Conservation (phyloP, 2,329 filamentous ascomycete genomes). For the Septoria petroselini region DNA sequence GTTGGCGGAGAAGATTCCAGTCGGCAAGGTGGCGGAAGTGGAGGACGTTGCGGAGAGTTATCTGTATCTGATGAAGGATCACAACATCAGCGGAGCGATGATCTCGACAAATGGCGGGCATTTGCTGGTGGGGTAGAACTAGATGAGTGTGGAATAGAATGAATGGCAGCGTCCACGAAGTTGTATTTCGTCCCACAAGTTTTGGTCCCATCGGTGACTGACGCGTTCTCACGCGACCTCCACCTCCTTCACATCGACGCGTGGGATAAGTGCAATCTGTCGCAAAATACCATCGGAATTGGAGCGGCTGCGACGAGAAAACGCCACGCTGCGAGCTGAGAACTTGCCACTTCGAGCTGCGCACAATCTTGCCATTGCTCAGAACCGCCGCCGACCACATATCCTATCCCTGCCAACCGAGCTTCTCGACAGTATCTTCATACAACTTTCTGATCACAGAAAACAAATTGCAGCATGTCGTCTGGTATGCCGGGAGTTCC, state of each 20-base stretch:
- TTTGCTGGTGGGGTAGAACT: conserved; percentile 28
- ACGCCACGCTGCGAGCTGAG: not conserved
- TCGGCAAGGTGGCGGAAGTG: conserved; percentile 39
- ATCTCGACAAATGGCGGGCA: conserved; percentile 39
- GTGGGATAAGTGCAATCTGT: not conserved
- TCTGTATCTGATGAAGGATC: conserved; percentile 49
- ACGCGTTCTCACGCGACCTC: not conserved
- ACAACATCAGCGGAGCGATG: conserved; percentile 46
- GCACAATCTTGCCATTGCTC: not conserved
- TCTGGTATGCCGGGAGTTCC: conserved; percentile 11
- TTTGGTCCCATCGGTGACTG: not conserved
- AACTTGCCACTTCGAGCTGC: not conserved
- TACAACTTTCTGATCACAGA: not conserved
- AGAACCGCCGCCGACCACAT: not conserved
- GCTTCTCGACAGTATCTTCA: not conserved
- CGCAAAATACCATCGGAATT: not conserved
- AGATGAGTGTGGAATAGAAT: not conserved
- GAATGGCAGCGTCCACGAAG: not conserved
- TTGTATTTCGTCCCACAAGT: not conserved
- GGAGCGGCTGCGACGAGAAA: not conserved
- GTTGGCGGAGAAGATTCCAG: conserved; percentile 34
- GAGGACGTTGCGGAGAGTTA: conserved; percentile 50
- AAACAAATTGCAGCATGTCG: conserved; percentile 14
- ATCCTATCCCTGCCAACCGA: not conserved
- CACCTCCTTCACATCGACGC: not conserved